Evolutionary conservation across 2,329 filamentous ascomycete genomes (phyloP).

Genomic region (Fusarium solani-melongenae): DNA sequence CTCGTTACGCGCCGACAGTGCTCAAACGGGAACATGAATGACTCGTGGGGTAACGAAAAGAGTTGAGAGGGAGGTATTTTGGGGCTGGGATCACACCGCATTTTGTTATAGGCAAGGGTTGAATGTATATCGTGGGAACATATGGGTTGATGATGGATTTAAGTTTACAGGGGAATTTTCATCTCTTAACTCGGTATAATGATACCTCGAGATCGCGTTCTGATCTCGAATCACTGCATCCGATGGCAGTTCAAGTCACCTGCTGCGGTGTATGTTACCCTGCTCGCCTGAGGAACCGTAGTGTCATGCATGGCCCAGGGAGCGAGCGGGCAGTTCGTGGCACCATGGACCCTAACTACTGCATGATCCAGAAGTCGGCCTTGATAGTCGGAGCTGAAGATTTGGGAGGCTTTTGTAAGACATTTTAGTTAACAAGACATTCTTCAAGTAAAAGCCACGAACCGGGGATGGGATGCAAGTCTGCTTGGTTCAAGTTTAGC

Average conservation of each 20-base stretch:
- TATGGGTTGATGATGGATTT: background rate
- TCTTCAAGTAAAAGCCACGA: background rate
- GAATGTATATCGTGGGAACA: background rate
- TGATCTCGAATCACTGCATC: background rate
- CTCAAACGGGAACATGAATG: slow-evolving; percentile 6
- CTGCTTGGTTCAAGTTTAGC: background rate
- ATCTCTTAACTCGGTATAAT: background rate
- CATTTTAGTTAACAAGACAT: slow-evolving; percentile 1
- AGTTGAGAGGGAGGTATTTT: background rate
- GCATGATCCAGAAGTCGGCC: background rate
- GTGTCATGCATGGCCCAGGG: background rate
- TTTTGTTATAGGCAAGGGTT: slow-evolving; percentile 3
- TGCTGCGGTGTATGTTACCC: background rate
- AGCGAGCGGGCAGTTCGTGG: background rate
- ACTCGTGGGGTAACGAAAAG: slow-evolving; percentile 8
- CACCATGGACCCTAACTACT: background rate
- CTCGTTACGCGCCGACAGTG: background rate
- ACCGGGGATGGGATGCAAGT: slow-evolving; percentile 13
- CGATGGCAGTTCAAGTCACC: background rate
- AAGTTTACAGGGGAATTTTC: background rate
- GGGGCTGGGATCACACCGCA: slow-evolving; percentile 15
- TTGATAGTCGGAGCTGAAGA: background rate
- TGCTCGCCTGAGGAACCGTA: background rate
- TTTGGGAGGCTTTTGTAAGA: background rate
- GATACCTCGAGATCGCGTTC: background rate